Evolutionary conservation across 768 basidiomycete species (phyloP), one percentile per base, ranked within the genome.

Genomic region (Pulveroboletus sp.): DNA sequence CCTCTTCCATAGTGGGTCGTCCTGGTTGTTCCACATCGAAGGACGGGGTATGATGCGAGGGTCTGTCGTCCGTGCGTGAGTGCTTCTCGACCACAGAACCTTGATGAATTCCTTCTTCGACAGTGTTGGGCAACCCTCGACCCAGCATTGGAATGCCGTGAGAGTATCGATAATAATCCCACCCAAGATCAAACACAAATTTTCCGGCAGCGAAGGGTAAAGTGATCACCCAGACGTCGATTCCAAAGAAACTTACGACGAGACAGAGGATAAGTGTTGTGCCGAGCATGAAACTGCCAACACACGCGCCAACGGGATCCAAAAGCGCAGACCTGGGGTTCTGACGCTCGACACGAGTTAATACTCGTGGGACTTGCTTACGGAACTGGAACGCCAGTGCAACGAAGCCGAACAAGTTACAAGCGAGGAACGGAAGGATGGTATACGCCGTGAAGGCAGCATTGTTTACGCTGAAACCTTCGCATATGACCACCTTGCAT

Each of bases 151-250:
- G 50, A 6, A 65, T 65, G 13, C 57, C 45, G n/a, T 59, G 67
- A 0, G 54, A 54, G 54, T 63, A 71, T 18, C 75, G 71, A 61
- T 78, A 80, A 57, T 77, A 69, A 61, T 84, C 82, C 80, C 81
- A 78, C 39, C 62, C 61, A 26, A 79, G 38, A 61, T 97, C 93
- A 42, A 84, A 81, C 6, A 78, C 32, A 33, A 93, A 75, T 68
- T 92, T 93, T 46, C 79, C 64, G 0, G 76, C 63, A 0, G 90
- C 92, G 41, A 91, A 91, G 0, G 94, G 91, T 10, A 91, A 76
- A 4, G 81, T 87, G 41, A 95, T 86, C 69, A 77, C 81, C 87
- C 89, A 93, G 3, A 90, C 87, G 46, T 90, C 85, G 15, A 90
- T 73, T 40, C 81, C 76, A 55, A 87, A 74, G 64, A 85, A 89